These are phyloP conservation scores for Penicillium cataractarum DNA, from an alignment of 495 filamentous ascomycete species.

Conservation along the genomic window DNA sequence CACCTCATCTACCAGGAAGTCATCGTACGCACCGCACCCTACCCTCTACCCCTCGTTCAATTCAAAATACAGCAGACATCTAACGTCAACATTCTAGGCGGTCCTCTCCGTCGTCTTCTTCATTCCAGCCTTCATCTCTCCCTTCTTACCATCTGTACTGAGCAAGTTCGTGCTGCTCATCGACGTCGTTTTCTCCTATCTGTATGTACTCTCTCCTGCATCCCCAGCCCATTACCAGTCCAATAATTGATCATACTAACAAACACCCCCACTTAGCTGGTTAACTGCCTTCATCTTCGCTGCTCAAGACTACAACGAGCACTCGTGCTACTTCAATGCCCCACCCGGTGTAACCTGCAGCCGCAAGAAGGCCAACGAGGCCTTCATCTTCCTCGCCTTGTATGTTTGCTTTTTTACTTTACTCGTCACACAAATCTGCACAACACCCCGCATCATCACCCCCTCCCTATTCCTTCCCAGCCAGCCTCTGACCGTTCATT, in stretches of 20 bases:
- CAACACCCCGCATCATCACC: neutral
- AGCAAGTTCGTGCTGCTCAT: conserved; percentile 53
- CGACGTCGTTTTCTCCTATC: conserved; percentile 65
- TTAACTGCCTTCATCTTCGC: conserved; percentile 63
- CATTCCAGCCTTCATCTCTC: conserved; percentile 58
- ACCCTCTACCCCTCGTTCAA: neutral
- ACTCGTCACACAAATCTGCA: neutral
- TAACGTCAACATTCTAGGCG: conserved; percentile 37
- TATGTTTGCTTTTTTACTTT: conserved; percentile 40
- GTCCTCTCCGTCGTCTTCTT: conserved; percentile 61
- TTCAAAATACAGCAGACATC: neutral
- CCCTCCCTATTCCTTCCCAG: neutral
- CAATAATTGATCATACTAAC: conserved; percentile 9
- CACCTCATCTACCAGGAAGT: conserved; percentile 59
- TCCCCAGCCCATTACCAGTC: neutral
- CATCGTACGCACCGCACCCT: conserved; percentile 64
- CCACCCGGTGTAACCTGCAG: conserved; percentile 37
- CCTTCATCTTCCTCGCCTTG: conserved; percentile 67
- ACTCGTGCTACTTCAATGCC: conserved; percentile 36
- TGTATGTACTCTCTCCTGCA: conserved; percentile 34
- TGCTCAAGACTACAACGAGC: conserved; percentile 56
- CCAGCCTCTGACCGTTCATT: neutral
- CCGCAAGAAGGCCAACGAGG: conserved; percentile 53
- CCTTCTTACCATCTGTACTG: conserved; percentile 46
- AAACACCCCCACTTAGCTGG: conserved; percentile 48